A percentile compares a stretch with the other conserved stretches of the same genome.
These are phyloP conservation scores for Dalbergia cultrata DNA, from an alignment of 306 rosid species.

Conservation along the genomic window DNA sequence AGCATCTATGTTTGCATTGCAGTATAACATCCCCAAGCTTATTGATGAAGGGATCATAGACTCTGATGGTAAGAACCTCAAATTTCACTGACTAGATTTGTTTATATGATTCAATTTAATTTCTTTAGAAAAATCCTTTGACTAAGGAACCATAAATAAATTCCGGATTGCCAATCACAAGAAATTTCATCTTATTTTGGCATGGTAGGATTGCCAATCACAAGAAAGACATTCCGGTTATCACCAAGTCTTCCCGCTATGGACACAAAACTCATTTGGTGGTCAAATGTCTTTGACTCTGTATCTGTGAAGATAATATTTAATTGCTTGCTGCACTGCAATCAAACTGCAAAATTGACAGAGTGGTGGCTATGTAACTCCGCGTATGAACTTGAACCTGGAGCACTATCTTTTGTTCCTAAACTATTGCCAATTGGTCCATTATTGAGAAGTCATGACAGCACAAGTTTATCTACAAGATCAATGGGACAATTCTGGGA, in stretches of 20 bases:
- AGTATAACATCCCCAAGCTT: conserved; percentile 30
- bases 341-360: not conserved
- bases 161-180: too few species aligned
- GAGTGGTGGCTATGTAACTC: conserved; percentile 2
- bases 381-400: conserved; percentile 19
- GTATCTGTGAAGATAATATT: not conserved
- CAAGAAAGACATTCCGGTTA: not conserved
- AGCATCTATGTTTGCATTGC: conserved; percentile 24
- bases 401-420: not conserved
- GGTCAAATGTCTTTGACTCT: not conserved
- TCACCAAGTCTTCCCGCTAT: conserved; percentile 11
- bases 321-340: not conserved
- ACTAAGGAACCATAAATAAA: not conserved
- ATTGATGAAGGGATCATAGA: conserved; percentile 48
- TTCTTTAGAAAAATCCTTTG: not conserved
- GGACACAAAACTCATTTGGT: not conserved
- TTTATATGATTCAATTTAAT: too few species aligned
- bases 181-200: not conserved
- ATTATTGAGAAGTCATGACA: not conserved
- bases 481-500: conserved; percentile 44
- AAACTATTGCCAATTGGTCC: not conserved
- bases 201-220: conserved; percentile 19
- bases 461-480: not conserved
- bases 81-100: not conserved
- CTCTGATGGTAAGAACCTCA: conserved; percentile 38